Evolutionary conservation across 768 basidiomycete genomes (phyloP).

Genomic region (Xerocomus brunneocitrinus): DNA sequence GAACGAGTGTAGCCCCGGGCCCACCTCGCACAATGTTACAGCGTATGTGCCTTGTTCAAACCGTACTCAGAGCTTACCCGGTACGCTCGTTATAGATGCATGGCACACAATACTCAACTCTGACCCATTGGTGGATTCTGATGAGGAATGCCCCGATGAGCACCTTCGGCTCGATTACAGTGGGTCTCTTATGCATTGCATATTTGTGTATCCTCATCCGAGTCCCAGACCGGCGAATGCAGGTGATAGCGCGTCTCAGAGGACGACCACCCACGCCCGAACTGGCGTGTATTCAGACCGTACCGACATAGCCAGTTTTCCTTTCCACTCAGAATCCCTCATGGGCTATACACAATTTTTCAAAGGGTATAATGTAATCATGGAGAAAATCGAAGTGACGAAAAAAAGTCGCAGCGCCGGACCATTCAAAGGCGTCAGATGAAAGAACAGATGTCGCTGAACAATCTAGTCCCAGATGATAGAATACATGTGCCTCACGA

Average conservation of each 20-base stretch:
- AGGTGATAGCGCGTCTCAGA: slow-evolving; percentile 54
- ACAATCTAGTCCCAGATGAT: slow-evolving; percentile 33
- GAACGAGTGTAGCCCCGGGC: slow-evolving; percentile 21
- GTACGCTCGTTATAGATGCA: slow-evolving; percentile 46
- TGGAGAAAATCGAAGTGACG: slow-evolving; percentile 18
- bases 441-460: slow-evolving; percentile 28
- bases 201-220: slow-evolving; percentile 8
- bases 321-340: background rate
- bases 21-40: slow-evolving; percentile 57
- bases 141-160: slow-evolving; percentile 65
- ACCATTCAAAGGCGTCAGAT: slow-evolving; percentile 19
- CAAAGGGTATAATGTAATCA: slow-evolving; percentile 26
- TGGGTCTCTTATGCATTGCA: slow-evolving; percentile 24
- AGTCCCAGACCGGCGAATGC: slow-evolving; percentile 51
- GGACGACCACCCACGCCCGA: slow-evolving; percentile 57
- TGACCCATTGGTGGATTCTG: slow-evolving; percentile 74
- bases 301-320: slow-evolving; percentile 5
- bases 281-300: slow-evolving; percentile 24
- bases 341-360: slow-evolving; percentile 16
- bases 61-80: slow-evolving; percentile 3
- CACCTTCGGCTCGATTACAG: slow-evolving; percentile 63
- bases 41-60: slow-evolving; percentile 41
- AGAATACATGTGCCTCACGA: slow-evolving; percentile 30
- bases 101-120: slow-evolving; percentile 64
- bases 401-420: slow-evolving; percentile 11